Base-by-base conservation (phyloP, 768 basidiomycete species). In the Tubosaeta sp. region DNA sequence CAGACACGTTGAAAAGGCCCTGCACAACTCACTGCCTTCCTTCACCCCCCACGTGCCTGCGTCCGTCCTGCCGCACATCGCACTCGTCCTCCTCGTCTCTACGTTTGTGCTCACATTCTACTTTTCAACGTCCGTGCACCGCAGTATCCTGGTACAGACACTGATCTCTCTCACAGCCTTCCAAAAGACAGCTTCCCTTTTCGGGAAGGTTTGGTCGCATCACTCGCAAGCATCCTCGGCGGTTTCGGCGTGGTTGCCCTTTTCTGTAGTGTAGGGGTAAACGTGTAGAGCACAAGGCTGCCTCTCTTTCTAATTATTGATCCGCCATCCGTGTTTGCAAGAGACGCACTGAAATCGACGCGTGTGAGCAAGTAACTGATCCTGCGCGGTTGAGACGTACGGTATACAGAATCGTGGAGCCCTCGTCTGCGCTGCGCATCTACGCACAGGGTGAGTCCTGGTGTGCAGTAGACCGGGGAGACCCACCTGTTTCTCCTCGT, bases 321-420 rank as follows among this genome's bases (percentile, higher is more conserved):
- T 77, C 53, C 87, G 80, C 88, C 87, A 91, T 36, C 86, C 86
- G 56, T 87, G 80, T 63, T 82, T 83, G 77, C 88, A 90, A 44
- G 78, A 76, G 27, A 75, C 78, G 53, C 88, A 91, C 90, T 91
- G 63, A 36, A 51, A 36, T 30, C 9, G 51, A 53, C 22, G n/a
- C 19, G 22, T 62, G 58, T 55, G 45, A 35, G 6, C 21, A 40
- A 22, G 52, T 0, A 24, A 29, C 16, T 25, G 32, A 44, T 44
- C 27, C 38, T 43, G 22, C n/a, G 50, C 13, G 39, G 5, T 13
- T n/a, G 14, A 44, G 55, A 76, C 87, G 54, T 65, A 93, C 93
- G n/a, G 86, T 91, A 69, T 94, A 96, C 67, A 95, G 85, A 60
- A 94, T 84, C 12, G 93, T 96, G 29, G 90, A 90, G 3, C 94